Percentiles rank a stretch among this genome's conserved stretches.
Evolutionary conservation across 345 rosid species (phyloP).

Genomic region (Rubroshorea leprosula): DNA sequence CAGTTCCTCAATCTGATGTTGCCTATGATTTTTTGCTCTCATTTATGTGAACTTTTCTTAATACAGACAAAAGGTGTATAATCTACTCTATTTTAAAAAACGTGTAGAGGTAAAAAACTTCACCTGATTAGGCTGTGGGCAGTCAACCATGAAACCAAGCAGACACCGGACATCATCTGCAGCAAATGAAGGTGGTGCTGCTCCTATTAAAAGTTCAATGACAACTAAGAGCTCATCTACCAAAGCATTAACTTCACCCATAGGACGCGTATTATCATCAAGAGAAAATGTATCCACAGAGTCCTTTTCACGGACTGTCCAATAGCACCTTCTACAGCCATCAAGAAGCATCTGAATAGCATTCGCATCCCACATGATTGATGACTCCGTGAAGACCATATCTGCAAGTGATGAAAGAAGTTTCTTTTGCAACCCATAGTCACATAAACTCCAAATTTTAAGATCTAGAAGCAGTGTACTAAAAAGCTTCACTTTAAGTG

Average conservation of each 20-base stretch:
- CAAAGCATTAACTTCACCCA: conserved; percentile 95
- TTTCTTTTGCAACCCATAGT: conserved; percentile 96
- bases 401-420: conserved; percentile 92
- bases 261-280: conserved; percentile 55
- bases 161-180: conserved; percentile 72
- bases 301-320: conserved; percentile 82
- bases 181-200: conserved; percentile 73
- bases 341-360: conserved; percentile 99
- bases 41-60: not conserved
- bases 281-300: conserved; percentile 59
- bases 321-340: conserved; percentile 98
- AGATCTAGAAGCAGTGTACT: conserved; percentile 82
- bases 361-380: conserved; percentile 86
- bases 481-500: conserved; percentile 92
- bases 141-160: conserved; percentile 92
- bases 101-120: not conserved
- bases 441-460: conserved; percentile 92
- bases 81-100: not conserved
- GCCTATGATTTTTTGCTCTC: no score
- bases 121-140: conserved; percentile 99
- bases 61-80: not conserved
- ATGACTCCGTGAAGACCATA: conserved; percentile 98
- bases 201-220: conserved; percentile 92
- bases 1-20: no score
- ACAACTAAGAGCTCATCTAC: conserved; percentile 97